Percentiles rank a stretch among this genome's conserved stretches.
Evolutionary conservation across 768 basidiomycete species (phyloP).

Genomic region (Inosperma sp.): DNA sequence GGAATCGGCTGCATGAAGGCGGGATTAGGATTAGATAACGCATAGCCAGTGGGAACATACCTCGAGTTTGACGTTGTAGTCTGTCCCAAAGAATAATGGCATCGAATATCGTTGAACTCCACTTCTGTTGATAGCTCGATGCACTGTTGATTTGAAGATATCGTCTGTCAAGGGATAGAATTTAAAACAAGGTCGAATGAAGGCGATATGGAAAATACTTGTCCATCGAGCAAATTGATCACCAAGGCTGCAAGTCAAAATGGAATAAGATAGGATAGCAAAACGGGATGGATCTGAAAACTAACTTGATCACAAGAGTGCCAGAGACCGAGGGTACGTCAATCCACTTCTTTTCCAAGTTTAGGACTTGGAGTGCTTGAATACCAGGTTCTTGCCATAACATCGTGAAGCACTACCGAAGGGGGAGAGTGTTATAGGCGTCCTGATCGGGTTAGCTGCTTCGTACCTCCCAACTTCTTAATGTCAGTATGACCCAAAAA

Average conservation of each 20-base stretch:
- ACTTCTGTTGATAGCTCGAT: constrained; percentile 77
- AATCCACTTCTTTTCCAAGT: constrained; percentile 75
- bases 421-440: background rate
- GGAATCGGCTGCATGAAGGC: constrained; percentile 40
- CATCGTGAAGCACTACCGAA: constrained; percentile 76
- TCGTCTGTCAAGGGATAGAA: constrained; percentile 51
- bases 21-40: background rate
- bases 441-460: background rate
- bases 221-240: constrained; percentile 90
- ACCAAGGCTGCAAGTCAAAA: constrained; percentile 48
- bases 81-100: constrained; percentile 86
- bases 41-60: constrained; percentile 35
- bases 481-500: background rate
- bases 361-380: constrained; percentile 78
- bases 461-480: constrained; percentile 40
- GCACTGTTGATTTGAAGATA: constrained; percentile 85
- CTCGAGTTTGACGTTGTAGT: constrained; percentile 79
- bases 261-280: background rate
- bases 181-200: background rate
- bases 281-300: background rate
- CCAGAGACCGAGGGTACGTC: constrained; percentile 71
- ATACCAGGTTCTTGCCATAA: constrained; percentile 74
- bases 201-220: constrained; percentile 43
- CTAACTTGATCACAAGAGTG: constrained; percentile 86
- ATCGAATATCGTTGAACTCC: constrained; percentile 75